Conservation (phyloP, 2,329 filamentous ascomycete species). For the Emergomyces africanus region DNA sequence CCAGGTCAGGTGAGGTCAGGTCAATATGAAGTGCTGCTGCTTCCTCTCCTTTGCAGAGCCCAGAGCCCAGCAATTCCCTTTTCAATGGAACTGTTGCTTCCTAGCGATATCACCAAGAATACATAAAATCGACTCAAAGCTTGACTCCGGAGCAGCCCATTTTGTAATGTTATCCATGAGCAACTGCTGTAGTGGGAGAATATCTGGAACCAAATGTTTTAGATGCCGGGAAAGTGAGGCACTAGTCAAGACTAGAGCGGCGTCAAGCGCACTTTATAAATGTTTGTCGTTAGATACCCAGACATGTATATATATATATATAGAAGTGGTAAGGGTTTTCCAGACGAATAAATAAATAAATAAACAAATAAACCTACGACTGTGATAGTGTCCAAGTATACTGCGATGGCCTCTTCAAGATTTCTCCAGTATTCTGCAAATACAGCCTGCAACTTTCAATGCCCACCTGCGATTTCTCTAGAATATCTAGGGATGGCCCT, state of each 20-base stretch:
- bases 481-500: constrained; percentile 11
- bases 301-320: neutral
- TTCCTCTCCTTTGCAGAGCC: too few relatives aligned
- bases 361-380: constrained; percentile 16
- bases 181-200: constrained; percentile 14
- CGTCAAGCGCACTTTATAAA: constrained; percentile 20
- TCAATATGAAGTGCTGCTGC: too few relatives aligned
- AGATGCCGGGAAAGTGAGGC: constrained; percentile 17
- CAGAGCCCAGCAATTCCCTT: too few relatives aligned
- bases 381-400: constrained; percentile 26
- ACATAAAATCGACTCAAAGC: constrained; percentile 2
- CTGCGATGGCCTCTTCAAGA: constrained; percentile 18
- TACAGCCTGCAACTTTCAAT: constrained; percentile 22
- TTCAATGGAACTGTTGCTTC: neutral
- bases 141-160: constrained; percentile 3
- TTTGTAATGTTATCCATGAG: neutral
- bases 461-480: constrained; percentile 19
- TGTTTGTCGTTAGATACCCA: neutral
- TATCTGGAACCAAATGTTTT: constrained; percentile 19
- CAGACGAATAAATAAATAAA: neutral
- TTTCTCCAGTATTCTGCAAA: constrained; percentile 16
- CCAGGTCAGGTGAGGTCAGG: too few relatives aligned
- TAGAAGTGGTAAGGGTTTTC: neutral
- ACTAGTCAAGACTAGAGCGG: constrained; percentile 21
- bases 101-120: constrained; percentile 3